Conservation (phyloP, 257 asterid species). For the Solanum appendiculatum region DNA sequence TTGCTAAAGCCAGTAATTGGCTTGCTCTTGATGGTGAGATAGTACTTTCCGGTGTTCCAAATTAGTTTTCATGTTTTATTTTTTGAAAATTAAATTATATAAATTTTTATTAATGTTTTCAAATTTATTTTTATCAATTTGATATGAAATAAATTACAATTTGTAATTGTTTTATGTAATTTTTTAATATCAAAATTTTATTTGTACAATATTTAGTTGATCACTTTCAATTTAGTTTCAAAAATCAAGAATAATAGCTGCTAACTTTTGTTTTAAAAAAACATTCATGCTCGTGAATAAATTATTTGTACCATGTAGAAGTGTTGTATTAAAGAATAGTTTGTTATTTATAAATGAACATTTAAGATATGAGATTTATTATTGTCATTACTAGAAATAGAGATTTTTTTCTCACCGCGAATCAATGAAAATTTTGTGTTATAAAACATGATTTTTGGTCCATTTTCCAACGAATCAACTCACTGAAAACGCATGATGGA, state of each 20-base stretch:
- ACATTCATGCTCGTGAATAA: neutral
- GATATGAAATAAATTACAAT: neutral
- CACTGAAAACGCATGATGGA: too few relatives aligned
- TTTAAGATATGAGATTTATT: neutral
- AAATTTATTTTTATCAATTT: neutral
- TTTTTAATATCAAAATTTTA: neutral
- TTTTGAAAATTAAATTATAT: neutral
- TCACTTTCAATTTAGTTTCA: neutral
- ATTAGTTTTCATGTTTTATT: neutral
- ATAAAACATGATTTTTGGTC: neutral
- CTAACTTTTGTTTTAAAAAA: neutral
- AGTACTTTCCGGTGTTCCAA: neutral
- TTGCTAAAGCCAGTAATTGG: neutral
- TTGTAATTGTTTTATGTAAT: neutral
- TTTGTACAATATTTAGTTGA: neutral
- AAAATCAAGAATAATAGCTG: neutral
- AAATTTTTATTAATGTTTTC: neutral
- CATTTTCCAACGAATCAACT: neutral
- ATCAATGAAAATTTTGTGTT: neutral
- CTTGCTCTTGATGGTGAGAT: neutral
- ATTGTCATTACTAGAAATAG: neutral
- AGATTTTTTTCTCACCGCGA: neutral
- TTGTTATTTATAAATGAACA: neutral
- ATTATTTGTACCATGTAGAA: neutral
- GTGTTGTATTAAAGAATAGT: neutral